These are phyloP conservation scores for Telfairia occidentalis DNA, from an alignment of 331 rosid genomes.

Conservation along the genomic window DNA sequence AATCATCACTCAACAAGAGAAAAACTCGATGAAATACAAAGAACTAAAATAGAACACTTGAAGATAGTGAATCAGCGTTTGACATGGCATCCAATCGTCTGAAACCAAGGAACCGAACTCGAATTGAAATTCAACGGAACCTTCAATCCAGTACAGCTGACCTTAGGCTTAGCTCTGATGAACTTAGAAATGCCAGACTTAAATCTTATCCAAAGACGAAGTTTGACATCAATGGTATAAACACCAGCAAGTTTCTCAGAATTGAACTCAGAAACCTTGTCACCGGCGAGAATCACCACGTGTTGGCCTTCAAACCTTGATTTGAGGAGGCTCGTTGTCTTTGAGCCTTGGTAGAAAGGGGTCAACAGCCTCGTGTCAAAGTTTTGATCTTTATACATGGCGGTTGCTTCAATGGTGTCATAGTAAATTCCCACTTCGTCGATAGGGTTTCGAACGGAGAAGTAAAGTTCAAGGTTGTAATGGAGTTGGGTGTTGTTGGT, in stretches of 20 bases:
- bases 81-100: constrained; percentile 8
- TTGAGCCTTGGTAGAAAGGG: constrained; percentile 37
- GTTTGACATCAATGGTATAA: constrained; percentile 31
- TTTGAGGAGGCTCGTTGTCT: constrained; percentile 26
- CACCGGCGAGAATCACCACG: background rate
- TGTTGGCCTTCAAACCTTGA: constrained; percentile 27
- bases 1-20: too few relatives aligned
- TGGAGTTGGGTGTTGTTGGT: constrained; percentile 26
- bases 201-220: constrained; percentile 31
- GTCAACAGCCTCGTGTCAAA: constrained; percentile 14
- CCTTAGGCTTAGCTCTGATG: constrained; percentile 33
- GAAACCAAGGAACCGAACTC: constrained; percentile 4
- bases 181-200: constrained; percentile 32
- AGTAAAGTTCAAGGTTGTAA: constrained; percentile 49
- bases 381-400: constrained; percentile 32
- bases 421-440: constrained; percentile 49
- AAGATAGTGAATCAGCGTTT: background rate
- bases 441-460: constrained; percentile 72
- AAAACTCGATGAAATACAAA: background rate
- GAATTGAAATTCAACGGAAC: constrained; percentile 15
- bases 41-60: background rate
- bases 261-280: constrained; percentile 14
- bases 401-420: constrained; percentile 51
- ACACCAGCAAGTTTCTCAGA: constrained; percentile 25
- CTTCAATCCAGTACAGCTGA: constrained; percentile 32